Evolutionary conservation across 2,329 filamentous ascomycete genomes (phyloP).

Genomic region (Elsinoe batatas): DNA sequence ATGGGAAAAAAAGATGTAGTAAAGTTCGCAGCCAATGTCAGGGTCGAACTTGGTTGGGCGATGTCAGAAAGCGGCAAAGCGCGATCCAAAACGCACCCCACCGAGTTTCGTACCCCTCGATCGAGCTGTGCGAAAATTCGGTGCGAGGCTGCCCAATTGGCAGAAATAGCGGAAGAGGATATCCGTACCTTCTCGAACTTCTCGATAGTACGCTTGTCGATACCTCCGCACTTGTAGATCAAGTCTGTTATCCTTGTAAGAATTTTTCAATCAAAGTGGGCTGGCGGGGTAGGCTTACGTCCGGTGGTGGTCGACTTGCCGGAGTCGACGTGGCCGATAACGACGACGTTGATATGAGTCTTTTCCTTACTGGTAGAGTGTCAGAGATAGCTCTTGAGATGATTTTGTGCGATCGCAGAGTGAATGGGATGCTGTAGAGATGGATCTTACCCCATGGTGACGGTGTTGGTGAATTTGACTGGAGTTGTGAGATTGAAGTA

Average conservation of each 20-base stretch:
- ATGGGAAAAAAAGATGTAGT: not conserved
- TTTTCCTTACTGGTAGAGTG: conserved; percentile 69
- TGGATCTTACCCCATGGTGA: conserved; percentile 48
- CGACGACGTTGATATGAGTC: conserved; percentile 89
- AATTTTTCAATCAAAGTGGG: conserved; percentile 24
- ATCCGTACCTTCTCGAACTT: conserved; percentile 97
- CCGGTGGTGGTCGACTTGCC: conserved; percentile 96
- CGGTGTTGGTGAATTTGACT: conserved; percentile 30
- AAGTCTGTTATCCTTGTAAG: conserved; percentile 64
- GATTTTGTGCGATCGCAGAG: conserved; percentile 15
- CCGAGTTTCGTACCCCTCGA: conserved; percentile 15
- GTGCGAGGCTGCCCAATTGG: not conserved
- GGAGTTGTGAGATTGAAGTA: conserved; percentile 24
- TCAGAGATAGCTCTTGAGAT: conserved; percentile 25
- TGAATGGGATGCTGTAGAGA: conserved; percentile 17
- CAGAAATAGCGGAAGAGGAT: not conserved
- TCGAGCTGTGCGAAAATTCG: conserved; percentile 11
- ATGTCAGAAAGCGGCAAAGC: conserved; percentile 14
- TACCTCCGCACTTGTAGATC: conserved; percentile 99
- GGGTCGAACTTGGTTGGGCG: too few relatives aligned
- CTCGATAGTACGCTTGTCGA: conserved; percentile 99
- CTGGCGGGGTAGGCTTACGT: conserved; percentile 45
- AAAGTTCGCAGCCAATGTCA: too few relatives aligned
- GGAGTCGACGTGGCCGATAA: conserved; percentile 99
- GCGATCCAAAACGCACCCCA: conserved; percentile 16